phyloP scores from a whole-genome alignment of 2,329 filamentous ascomycete species.

The Stachybotrys echinatus region DNA sequence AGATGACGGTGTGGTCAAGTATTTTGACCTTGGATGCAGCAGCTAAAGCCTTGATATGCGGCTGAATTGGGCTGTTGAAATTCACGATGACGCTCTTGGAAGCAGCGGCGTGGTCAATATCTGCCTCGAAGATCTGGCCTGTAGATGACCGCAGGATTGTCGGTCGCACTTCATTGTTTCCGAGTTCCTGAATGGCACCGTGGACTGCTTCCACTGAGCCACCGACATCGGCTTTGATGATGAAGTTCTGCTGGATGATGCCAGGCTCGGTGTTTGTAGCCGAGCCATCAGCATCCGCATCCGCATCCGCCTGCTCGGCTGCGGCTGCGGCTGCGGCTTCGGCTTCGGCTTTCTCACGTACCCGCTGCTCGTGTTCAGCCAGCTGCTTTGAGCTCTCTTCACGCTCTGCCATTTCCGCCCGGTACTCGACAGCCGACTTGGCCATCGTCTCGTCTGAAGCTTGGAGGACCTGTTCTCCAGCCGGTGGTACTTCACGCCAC shows the following conservation, averaged over 20 bases:
- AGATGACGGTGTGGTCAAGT: constrained; percentile 82
- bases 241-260: constrained; percentile 64
- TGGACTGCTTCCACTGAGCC: constrained; percentile 90
- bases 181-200: constrained; percentile 69
- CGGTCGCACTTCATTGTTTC: constrained; percentile 77
- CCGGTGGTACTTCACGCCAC: constrained; percentile 79
- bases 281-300: too few species aligned
- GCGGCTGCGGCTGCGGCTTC: constrained; percentile 28
- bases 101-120: constrained; percentile 79
- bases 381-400: constrained; percentile 75
- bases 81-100: constrained; percentile 74
- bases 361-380: constrained; percentile 62
- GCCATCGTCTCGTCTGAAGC: constrained; percentile 73
- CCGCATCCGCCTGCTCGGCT: constrained; percentile 26
- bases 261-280: constrained; percentile 32
- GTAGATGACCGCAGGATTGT: constrained; percentile 72
- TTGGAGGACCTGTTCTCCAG: constrained; percentile 84
- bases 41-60: constrained; percentile 64
- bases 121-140: constrained; percentile 76
- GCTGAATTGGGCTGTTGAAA: constrained; percentile 73
- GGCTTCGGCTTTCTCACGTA: constrained; percentile 47
- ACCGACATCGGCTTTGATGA: constrained; percentile 88
- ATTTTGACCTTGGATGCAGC: constrained; percentile 68
- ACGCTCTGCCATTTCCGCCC: constrained; percentile 65
- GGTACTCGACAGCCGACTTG: constrained; percentile 71